Percentiles rank a stretch among this genome's conserved stretches.
phyloP scores from a whole-genome alignment of 257 asterid genomes.

The Solanum gandarillasii region DNA sequence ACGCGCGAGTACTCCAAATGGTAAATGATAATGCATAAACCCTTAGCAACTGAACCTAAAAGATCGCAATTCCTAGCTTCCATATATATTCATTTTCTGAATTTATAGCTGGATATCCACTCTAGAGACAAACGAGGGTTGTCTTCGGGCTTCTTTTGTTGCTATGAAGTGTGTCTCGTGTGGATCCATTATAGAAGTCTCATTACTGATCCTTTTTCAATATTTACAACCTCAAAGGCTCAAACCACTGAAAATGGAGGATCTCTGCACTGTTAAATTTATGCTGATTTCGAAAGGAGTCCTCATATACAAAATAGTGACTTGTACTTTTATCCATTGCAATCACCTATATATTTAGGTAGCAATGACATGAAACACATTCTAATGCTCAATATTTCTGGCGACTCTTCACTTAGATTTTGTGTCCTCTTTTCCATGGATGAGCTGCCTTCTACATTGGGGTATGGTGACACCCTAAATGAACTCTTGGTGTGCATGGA shows the following conservation, averaged over 20 bases:
- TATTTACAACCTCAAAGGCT: neutral
- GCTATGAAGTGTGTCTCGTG: neutral
- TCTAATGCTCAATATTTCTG: neutral
- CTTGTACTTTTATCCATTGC: neutral
- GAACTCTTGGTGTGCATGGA: neutral
- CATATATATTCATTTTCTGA: neutral
- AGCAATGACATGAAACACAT: neutral
- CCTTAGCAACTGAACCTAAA: neutral
- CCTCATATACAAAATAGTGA: neutral
- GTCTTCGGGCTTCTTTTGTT: neutral
- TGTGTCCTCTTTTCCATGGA: neutral
- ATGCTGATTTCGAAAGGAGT: neutral
- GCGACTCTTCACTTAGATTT: neutral
- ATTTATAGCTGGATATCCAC: neutral
- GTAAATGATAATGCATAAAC: neutral
- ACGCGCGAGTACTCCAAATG: neutral
- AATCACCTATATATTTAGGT: neutral
- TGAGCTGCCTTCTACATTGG: neutral
- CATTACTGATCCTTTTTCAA: neutral
- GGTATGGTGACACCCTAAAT: neutral
- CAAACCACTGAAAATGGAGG: neutral
- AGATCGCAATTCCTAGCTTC: neutral
- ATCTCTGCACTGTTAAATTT: neutral
- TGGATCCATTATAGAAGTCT: neutral
- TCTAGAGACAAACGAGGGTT: neutral